Evolutionary conservation across 768 basidiomycete genomes (phyloP), one percentile per base, ranked within the genome.

Genomic region (Hygrocybe punicea): DNA sequence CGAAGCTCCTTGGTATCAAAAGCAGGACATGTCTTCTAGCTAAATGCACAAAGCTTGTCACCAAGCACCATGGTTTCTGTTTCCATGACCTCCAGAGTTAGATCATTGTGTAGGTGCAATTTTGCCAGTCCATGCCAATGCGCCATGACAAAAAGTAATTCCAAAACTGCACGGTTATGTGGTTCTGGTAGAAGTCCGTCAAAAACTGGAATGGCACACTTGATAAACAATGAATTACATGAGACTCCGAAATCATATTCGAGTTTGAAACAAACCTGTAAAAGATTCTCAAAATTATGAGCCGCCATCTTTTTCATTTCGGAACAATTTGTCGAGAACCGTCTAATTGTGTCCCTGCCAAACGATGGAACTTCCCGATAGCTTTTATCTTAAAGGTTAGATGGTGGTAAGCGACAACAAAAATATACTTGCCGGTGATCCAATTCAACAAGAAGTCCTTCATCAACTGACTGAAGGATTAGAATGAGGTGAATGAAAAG

Each of bases 251-350:
- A 25, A 11, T 9, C 35, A 9, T 56, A 37, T 29, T 13, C 19
- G 4, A 57, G 17, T 29, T 29, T 29, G 29, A 29, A 29, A 24
- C 49, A 17, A 5, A 59, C 60, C 56, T 64, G 63, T 2, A 67
- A 53, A 2, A 65, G 25, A 39, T 67, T 61, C 48, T 67, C 64
- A 36, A 60, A 65, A 44, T 65, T 61, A 2, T 61, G 35, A 2
- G 66, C 66, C 5, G 63, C 64, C 44, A 67, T 24, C 34, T 67
- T 60, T 25, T 67, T 67, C 65, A 64, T 63, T 24, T 63, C 60
- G 1, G 63, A 63, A 1, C 36, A 35, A 53, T 66, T 66, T 11
- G 37, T 52, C 4, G 53, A 45, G 55, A 67, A 66, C 17, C 29
- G 24, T 3, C 62, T 58, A 39, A 67, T 67, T 14, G 47, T 48